These are phyloP conservation scores for Cladosporium austrohemisphaericum DNA, from an alignment of 2,329 filamentous ascomycete species.

Conservation along the genomic window DNA sequence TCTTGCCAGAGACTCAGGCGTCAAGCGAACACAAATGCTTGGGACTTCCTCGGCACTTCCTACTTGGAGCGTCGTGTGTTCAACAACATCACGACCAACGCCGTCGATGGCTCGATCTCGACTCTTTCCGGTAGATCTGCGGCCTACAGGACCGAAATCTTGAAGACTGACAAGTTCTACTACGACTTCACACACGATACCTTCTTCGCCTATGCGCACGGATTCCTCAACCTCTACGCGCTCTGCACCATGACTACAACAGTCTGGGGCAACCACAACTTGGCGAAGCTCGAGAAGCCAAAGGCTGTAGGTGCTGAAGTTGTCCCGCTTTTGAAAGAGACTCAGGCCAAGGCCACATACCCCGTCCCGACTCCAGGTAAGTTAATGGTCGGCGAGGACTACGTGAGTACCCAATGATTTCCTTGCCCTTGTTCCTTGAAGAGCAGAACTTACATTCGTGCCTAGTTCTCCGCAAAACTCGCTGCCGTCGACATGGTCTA, in stretches of 20 bases:
- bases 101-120: conserved; percentile 57
- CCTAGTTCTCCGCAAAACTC: conserved; percentile 1
- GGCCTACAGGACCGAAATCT: conserved; percentile 49
- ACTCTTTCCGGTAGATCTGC: conserved; percentile 57
- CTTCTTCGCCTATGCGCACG: conserved; percentile 57
- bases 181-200: conserved; percentile 47
- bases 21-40: conserved; percentile 28
- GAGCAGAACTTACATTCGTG: not conserved
- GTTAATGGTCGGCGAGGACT: conserved; percentile 20
- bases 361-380: conserved; percentile 14
- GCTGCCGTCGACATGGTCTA: no score
- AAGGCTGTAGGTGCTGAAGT: conserved; percentile 19
- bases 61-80: conserved; percentile 62
- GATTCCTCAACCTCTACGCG: conserved; percentile 55
- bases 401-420: conserved; percentile 6
- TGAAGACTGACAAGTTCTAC: conserved; percentile 45
- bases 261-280: conserved; percentile 30
- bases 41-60: conserved; percentile 56
- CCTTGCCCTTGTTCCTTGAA: not conserved
- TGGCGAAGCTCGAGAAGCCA: conserved; percentile 19
- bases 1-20: conserved; percentile 54
- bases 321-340: conserved; percentile 21
- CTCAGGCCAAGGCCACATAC: conserved; percentile 11
- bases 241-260: conserved; percentile 44
- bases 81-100: conserved; percentile 54